Evolutionary conservation across 768 basidiomycete genomes (phyloP).

Genomic region (Macrolepiota albuminosa): DNA sequence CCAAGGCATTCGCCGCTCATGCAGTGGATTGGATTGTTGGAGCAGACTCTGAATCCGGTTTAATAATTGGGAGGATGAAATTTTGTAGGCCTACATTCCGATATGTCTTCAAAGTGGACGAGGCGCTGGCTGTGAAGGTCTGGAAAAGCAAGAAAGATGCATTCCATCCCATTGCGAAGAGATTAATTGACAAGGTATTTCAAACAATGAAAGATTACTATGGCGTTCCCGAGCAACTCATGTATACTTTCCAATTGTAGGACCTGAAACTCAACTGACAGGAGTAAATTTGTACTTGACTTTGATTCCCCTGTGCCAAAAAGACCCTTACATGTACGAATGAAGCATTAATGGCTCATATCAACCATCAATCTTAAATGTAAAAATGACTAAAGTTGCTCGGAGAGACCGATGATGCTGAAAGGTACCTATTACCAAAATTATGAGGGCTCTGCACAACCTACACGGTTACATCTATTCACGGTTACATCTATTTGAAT

Average conservation of each 20-base stretch:
- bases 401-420: background rate
- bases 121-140: constrained; percentile 42
- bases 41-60: constrained; percentile 44
- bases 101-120: constrained; percentile 48
- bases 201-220: background rate
- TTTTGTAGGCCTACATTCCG: constrained; percentile 72
- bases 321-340: background rate
- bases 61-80: constrained; percentile 80
- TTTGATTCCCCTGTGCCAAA: background rate
- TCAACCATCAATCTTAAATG: background rate
- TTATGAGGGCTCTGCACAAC: background rate
- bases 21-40: constrained; percentile 71
- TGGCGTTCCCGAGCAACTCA: background rate
- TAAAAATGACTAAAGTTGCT: background rate
- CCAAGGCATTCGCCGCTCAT: constrained; percentile 43
- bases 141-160: constrained; percentile 43
- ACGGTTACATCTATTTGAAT: constrained; percentile 48
- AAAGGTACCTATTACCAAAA: background rate
- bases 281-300: background rate
- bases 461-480: background rate
- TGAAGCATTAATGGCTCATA: background rate
- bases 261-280: background rate
- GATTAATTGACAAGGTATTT: constrained; percentile 68
- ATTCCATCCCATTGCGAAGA: constrained; percentile 78
- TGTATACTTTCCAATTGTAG: background rate